Evolutionary conservation across 2,329 filamentous ascomycete genomes (phyloP), one percentile per base, ranked within the genome.

Genomic region (Alternaria longipes): DNA sequence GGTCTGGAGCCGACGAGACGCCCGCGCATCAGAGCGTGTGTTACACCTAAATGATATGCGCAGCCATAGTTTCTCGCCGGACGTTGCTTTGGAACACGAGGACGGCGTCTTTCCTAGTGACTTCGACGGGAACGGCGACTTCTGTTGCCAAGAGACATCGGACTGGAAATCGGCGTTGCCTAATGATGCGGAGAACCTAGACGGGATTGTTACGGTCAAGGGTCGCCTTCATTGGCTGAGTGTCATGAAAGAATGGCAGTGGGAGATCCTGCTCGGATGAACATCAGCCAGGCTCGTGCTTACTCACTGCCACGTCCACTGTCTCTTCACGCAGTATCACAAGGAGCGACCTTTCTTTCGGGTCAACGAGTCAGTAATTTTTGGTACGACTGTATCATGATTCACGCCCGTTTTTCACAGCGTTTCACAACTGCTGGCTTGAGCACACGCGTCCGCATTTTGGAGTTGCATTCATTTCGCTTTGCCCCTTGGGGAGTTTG

Each of bases 171-270:
- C 57, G 28, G 9, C 20, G 11, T 55, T 60, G 22, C 54, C 11
- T 18, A 34, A 59, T 6, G 59, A 63, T 22, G 71, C 68, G 8
- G 78, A 79, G 60, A 79, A 82, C 42, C 81, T 87, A 62, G 85
- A 89, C 61, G 81, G 81, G 55, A 86, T 89, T 52, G 84, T 87
- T 70, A 90, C 88, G 3, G 87, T 91, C n/a, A 84, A 86, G 64
- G 89, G 89, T 4, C 82, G 82, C 46, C 77, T 90, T 70, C 89
- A 91, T 76, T 91, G 89, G 89, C 81, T 90, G 8, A 87, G 88
- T 38, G 88, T 91, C 42, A 91, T 91, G 89, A 85, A 85, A 63
- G 89, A 91, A 67, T 90, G 87, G 87, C 81, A 83, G n/a, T 91
- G 89, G 89, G 89, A 91, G 66, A 66, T 74, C 24, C 64, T 74